phyloP scores from a whole-genome alignment of 2,329 filamentous ascomycete genomes.

The Arthrobotrys musiformis region DNA sequence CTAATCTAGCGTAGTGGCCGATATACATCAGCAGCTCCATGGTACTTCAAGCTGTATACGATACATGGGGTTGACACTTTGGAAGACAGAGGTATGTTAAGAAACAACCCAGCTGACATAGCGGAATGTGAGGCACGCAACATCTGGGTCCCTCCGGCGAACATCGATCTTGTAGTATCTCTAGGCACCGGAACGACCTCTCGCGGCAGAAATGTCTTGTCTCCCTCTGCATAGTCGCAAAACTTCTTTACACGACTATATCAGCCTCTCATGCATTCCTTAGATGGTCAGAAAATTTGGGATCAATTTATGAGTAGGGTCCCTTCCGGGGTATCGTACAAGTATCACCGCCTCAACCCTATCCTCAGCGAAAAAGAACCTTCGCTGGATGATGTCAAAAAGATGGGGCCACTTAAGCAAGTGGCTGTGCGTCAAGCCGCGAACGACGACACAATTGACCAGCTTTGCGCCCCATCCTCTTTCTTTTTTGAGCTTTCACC shows the following conservation, averaged over 20 bases:
- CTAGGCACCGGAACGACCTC: not conserved
- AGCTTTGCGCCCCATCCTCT: not conserved
- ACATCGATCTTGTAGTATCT: conserved; percentile 9
- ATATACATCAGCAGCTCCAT: conserved; percentile 14
- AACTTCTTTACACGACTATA: conserved; percentile 13
- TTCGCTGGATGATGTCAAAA: not conserved
- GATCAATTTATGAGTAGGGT: conserved; percentile 22
- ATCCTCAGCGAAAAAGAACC: not conserved
- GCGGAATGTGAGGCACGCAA: conserved; percentile 9
- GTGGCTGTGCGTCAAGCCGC: not conserved
- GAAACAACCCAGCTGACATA: conserved; percentile 19
- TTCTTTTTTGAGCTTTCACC: conserved; percentile 11
- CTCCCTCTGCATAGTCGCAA: not conserved
- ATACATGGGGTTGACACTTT: conserved; percentile 5
- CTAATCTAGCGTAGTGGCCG: not conserved
- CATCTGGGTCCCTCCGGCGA: not conserved
- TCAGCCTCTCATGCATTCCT: conserved; percentile 3
- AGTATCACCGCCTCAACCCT: conserved; percentile 9
- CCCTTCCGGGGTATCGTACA: not conserved
- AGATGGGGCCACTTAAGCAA: not conserved
- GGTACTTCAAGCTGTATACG: conserved; percentile 23
- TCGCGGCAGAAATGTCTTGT: not conserved
- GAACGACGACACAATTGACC: not conserved
- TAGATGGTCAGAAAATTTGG: conserved; percentile 24
- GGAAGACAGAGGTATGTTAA: conserved; percentile 12